Conservation (phyloP, 2,329 filamentous ascomycete species). For the Epichloe uncinata region DNA sequence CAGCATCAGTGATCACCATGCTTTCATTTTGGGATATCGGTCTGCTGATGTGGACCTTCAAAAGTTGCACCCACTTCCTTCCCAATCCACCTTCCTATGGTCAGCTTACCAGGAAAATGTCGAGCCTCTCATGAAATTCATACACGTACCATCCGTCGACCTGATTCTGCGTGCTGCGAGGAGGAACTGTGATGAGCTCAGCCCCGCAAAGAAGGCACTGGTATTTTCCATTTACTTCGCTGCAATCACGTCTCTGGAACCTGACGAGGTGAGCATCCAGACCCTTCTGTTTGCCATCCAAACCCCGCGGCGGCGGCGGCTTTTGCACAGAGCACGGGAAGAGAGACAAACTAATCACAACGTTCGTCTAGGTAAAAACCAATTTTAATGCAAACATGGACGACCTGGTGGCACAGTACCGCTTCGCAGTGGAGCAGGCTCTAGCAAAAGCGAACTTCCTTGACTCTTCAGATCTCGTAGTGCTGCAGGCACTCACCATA, state of each 20-base stretch:
- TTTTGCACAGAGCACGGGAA: not conserved
- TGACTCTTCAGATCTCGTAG: conserved; percentile 39
- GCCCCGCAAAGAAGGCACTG: conserved; percentile 43
- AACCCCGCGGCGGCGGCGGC: not conserved
- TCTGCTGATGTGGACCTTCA: conserved; percentile 56
- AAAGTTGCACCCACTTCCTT: conserved; percentile 49
- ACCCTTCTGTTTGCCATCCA: not conserved
- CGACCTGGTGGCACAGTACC: conserved; percentile 32
- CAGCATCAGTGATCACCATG: conserved; percentile 43
- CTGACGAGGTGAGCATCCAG: conserved; percentile 36
- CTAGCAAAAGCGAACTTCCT: conserved; percentile 45
- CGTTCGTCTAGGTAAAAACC: conserved; percentile 15
- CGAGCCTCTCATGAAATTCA: conserved; percentile 56
- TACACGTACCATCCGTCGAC: conserved; percentile 56
- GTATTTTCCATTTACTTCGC: conserved; percentile 50
- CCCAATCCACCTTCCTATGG: conserved; percentile 56
- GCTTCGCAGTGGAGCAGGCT: conserved; percentile 42
- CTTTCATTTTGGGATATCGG: conserved; percentile 60
- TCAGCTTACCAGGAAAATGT: conserved; percentile 60
- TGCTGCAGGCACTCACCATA: conserved; percentile 45
- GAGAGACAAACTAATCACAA: not conserved
- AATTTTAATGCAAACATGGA: conserved; percentile 31
- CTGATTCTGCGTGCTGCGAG: conserved; percentile 47
- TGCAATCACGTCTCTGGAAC: conserved; percentile 44
- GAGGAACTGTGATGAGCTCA: conserved; percentile 43